phyloP scores from a whole-genome alignment of 768 basidiomycete genomes.

The Kwoniella dejecticola region DNA sequence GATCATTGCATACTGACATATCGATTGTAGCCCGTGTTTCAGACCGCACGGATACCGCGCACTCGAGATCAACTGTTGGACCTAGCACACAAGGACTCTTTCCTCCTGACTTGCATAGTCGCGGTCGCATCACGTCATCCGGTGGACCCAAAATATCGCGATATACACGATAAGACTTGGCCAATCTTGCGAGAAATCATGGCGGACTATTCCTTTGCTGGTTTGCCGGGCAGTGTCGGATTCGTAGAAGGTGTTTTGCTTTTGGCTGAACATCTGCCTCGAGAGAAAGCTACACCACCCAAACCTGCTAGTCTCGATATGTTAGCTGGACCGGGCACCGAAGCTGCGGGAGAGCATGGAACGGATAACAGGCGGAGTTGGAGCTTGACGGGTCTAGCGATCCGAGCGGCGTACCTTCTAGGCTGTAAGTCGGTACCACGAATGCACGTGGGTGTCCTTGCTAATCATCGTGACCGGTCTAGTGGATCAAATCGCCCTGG shows the following conservation, averaged over 20 bases:
- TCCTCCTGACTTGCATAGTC: slow-evolving; percentile 41
- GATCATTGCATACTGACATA: neutral
- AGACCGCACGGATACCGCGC: slow-evolving; percentile 43
- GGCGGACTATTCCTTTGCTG: slow-evolving; percentile 42
- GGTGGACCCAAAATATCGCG: slow-evolving; percentile 22
- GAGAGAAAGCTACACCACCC: slow-evolving; percentile 20
- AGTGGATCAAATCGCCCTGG: slow-evolving; percentile 43
- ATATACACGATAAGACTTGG: slow-evolving; percentile 49
- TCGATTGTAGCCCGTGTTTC: slow-evolving; percentile 41
- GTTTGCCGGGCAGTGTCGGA: slow-evolving; percentile 41
- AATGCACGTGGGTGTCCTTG: neutral
- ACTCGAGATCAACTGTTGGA: slow-evolving; percentile 31
- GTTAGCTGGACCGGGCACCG: slow-evolving; percentile 22
- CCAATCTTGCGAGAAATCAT: slow-evolving; percentile 40
- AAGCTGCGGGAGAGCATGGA: slow-evolving; percentile 39
- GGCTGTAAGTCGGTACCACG: slow-evolving; percentile 31
- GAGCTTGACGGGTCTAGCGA: slow-evolving; percentile 50
- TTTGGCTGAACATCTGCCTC: slow-evolving; percentile 50
- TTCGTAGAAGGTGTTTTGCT: slow-evolving; percentile 52
- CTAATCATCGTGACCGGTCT: neutral
- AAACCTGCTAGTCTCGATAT: slow-evolving; percentile 10
- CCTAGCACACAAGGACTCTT: slow-evolving; percentile 38
- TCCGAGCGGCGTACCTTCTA: slow-evolving; percentile 50
- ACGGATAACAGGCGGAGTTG: slow-evolving; percentile 50
- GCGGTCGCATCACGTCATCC: slow-evolving; percentile 46